A percentile compares a stretch with the other conserved stretches of the same genome.
phyloP scores from a whole-genome alignment of 805 yeast genomes.

The Lipomyces yamanashiensis region DNA sequence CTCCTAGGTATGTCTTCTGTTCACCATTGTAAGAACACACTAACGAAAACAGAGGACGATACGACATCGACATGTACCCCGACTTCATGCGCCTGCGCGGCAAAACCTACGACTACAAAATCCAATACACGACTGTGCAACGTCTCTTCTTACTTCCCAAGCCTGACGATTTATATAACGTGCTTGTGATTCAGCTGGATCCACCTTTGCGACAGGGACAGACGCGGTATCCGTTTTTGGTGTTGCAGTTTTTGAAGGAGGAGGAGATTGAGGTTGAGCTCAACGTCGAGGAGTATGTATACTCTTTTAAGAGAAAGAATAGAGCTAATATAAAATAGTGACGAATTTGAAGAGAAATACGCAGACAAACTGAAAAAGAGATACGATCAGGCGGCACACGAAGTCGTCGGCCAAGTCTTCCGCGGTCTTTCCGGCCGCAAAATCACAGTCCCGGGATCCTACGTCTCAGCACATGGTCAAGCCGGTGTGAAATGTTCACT shows the following conservation, averaged over 20 bases:
- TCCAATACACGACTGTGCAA: slow-evolving; percentile 87
- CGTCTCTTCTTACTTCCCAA: slow-evolving; percentile 90
- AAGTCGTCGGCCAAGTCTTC: slow-evolving; percentile 84
- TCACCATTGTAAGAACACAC: no score
- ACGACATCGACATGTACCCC: slow-evolving; percentile 92
- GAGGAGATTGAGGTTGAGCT: slow-evolving; percentile 91
- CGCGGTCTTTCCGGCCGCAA: slow-evolving; percentile 89
- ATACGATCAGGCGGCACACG: slow-evolving; percentile 83
- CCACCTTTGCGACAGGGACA: slow-evolving; percentile 99
- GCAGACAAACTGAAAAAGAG: slow-evolving; percentile 71
- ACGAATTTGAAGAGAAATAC: slow-evolving; percentile 75
- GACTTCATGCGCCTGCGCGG: slow-evolving; percentile 89
- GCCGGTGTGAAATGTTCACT: slow-evolving; percentile 90
- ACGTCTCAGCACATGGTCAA: slow-evolving; percentile 69
- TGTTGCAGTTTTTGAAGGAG: slow-evolving; percentile 84
- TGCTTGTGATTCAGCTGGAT: slow-evolving; percentile 86
- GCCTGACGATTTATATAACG: slow-evolving; percentile 89
- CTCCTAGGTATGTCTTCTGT: slow-evolving; percentile 65
- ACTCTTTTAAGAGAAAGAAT: neutral
- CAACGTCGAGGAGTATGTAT: slow-evolving; percentile 65
- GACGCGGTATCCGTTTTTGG: slow-evolving; percentile 91
- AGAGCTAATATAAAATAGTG: slow-evolving; percentile 42
- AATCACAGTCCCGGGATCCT: slow-evolving; percentile 82
- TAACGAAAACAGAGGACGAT: slow-evolving; percentile 76
- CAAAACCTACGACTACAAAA: slow-evolving; percentile 95